Conservation (phyloP, 2,329 filamentous ascomycete species). For the Fusarium algeriense region DNA sequence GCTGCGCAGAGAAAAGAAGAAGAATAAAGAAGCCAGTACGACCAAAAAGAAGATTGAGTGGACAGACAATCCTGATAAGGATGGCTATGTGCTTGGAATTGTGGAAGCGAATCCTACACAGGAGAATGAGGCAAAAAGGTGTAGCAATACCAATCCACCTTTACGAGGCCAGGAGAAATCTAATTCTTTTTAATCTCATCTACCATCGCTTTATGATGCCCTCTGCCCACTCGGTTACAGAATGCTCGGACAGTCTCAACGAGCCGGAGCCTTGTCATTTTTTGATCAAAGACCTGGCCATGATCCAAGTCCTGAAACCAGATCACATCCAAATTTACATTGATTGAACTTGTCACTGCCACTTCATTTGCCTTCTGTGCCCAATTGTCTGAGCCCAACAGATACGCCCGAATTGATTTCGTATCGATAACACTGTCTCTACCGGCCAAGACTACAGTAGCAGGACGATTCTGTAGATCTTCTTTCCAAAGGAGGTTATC, state of each 20-base stretch:
- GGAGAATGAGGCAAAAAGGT: background rate
- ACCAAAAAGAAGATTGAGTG: background rate
- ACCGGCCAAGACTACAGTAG: constrained; percentile 64
- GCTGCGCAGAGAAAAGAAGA: too few relatives aligned
- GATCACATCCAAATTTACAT: constrained; percentile 61
- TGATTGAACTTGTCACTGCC: constrained; percentile 41
- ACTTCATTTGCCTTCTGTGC: constrained; percentile 21
- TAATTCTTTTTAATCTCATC: background rate
- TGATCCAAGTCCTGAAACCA: constrained; percentile 69
- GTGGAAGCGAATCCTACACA: background rate
- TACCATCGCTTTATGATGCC: background rate
- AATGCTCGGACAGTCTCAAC: constrained; percentile 47
- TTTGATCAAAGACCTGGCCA: constrained; percentile 64
- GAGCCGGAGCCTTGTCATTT: constrained; percentile 48
- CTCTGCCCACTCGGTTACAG: background rate
- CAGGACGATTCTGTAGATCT: constrained; percentile 57
- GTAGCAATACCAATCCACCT: too few relatives aligned
- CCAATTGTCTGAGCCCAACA: constrained; percentile 54
- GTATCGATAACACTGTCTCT: constrained; percentile 68
- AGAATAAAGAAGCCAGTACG: too few relatives aligned
- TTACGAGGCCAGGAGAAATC: too few relatives aligned
- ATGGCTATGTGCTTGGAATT: background rate
- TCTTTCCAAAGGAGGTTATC: constrained; percentile 72
- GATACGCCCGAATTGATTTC: constrained; percentile 63
- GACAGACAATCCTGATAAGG: background rate